phyloP scores from a whole-genome alignment of 805 yeast species.

The Saturnispora ahearnii region DNA sequence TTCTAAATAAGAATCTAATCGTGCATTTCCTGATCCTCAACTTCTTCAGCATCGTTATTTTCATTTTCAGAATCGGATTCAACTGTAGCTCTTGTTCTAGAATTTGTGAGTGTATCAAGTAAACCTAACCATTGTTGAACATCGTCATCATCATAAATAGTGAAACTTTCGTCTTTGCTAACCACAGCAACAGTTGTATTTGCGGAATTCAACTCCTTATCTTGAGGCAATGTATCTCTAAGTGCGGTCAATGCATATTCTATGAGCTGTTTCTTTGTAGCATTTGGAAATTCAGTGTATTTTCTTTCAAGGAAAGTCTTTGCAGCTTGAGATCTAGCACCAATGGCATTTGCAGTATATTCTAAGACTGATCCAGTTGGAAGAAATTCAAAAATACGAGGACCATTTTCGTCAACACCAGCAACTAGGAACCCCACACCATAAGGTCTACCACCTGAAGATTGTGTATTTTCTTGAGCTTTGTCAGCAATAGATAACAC shows the following conservation, averaged over 20 bases:
- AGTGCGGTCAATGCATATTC: conserved; percentile 82
- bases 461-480: conserved; percentile 94
- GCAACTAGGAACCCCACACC: conserved; percentile 91
- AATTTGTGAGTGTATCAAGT: conserved; percentile 56
- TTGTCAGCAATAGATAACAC: conserved; percentile 86
- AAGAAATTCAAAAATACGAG: conserved; percentile 89
- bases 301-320: conserved; percentile 90
- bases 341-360: conserved; percentile 89
- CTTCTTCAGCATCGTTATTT: conserved; percentile 20
- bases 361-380: conserved; percentile 93
- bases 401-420: conserved; percentile 90
- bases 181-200: conserved; percentile 91
- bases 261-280: conserved; percentile 63
- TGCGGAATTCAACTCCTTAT: conserved; percentile 73
- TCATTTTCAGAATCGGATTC: conserved; percentile 24
- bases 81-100: conserved; percentile 37
- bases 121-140: conserved; percentile 77
- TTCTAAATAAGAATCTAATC: background rate
- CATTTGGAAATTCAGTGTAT: conserved; percentile 54
- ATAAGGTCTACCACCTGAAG: conserved; percentile 93
- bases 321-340: conserved; percentile 98
- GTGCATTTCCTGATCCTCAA: conserved; percentile 18
- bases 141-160: conserved; percentile 75
- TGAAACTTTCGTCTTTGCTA: conserved; percentile 66
- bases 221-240: conserved; percentile 91